Evolutionary conservation across 768 basidiomycete genomes (phyloP).

Genomic region (Tricholoma sp.): DNA sequence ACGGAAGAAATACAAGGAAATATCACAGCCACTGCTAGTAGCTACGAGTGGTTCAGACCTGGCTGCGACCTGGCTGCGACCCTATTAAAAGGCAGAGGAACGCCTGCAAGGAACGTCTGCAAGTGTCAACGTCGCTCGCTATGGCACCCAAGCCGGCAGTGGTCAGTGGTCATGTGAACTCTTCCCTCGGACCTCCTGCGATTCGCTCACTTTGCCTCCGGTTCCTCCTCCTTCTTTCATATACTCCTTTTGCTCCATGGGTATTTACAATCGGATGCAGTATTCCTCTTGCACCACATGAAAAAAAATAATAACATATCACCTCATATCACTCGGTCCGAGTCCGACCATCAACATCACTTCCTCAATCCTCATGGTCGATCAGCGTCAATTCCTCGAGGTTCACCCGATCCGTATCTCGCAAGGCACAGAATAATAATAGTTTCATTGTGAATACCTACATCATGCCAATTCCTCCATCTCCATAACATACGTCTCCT

Average conservation of each 20-base stretch:
- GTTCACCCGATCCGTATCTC: background rate
- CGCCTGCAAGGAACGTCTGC: too few species aligned
- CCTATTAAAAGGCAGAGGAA: background rate
- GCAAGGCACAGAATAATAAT: background rate
- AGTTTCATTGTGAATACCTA: background rate
- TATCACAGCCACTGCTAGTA: too few species aligned
- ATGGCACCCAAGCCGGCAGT: too few species aligned
- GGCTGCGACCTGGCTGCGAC: background rate
- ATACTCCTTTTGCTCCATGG: background rate
- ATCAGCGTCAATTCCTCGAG: background rate
- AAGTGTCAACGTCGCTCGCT: too few species aligned
- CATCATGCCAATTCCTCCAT: constrained; percentile 58
- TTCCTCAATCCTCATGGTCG: background rate
- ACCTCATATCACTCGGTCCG: background rate
- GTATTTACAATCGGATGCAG: background rate
- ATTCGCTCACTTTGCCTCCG: background rate
- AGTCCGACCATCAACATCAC: background rate
- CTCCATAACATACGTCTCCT: constrained; percentile 42
- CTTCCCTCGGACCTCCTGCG: too few species aligned
- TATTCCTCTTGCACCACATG: background rate
- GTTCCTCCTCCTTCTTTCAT: background rate
- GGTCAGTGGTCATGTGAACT: too few species aligned
- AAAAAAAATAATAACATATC: background rate
- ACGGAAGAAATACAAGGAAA: too few species aligned
- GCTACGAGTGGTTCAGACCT: too few species aligned